phyloP scores from a whole-genome alignment of 1,284 basidiomycete species.

The Ustilago bromivora region DNA sequence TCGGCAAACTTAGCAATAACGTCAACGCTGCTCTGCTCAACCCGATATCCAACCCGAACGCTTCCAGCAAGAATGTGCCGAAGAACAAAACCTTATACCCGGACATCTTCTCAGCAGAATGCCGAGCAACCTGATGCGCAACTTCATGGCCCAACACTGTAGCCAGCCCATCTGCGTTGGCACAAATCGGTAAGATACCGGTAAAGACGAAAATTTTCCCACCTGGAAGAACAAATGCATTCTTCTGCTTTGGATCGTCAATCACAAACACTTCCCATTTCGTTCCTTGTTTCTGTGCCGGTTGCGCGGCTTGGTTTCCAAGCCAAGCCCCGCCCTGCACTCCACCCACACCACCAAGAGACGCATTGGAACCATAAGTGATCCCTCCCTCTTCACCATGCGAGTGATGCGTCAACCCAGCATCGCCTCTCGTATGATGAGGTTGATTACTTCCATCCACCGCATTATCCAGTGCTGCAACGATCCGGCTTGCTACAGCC shows the following conservation, averaged over 20 bases:
- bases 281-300: slow-evolving; percentile 26
- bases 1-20: slow-evolving; percentile 79
- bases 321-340: slow-evolving; percentile 11
- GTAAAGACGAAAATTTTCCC: slow-evolving; percentile 85
- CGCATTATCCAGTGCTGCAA: slow-evolving; percentile 75
- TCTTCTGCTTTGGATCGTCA: slow-evolving; percentile 77
- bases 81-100: slow-evolving; percentile 61
- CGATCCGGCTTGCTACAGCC: slow-evolving; percentile 78
- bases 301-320: slow-evolving; percentile 6
- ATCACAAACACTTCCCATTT: slow-evolving; percentile 84
- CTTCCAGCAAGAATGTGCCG: slow-evolving; percentile 46
- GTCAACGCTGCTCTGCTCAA: slow-evolving; percentile 71
- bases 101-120: slow-evolving; percentile 65
- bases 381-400: slow-evolving; percentile 49
- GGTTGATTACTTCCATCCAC: slow-evolving; percentile 70
- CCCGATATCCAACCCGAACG: slow-evolving; percentile 57
- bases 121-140: slow-evolving; percentile 76
- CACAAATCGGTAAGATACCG: slow-evolving; percentile 84
- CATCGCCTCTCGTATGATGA: slow-evolving; percentile 41
- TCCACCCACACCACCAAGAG: neutral
- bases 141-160: slow-evolving; percentile 86
- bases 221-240: slow-evolving; percentile 83
- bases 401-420: slow-evolving; percentile 33
- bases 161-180: slow-evolving; percentile 84
- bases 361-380: slow-evolving; percentile 29